A percentile compares a stretch with the other conserved stretches of the same genome.
Conservation (phyloP, 768 basidiomycete genomes). For the Phallus indusiatus region DNA sequence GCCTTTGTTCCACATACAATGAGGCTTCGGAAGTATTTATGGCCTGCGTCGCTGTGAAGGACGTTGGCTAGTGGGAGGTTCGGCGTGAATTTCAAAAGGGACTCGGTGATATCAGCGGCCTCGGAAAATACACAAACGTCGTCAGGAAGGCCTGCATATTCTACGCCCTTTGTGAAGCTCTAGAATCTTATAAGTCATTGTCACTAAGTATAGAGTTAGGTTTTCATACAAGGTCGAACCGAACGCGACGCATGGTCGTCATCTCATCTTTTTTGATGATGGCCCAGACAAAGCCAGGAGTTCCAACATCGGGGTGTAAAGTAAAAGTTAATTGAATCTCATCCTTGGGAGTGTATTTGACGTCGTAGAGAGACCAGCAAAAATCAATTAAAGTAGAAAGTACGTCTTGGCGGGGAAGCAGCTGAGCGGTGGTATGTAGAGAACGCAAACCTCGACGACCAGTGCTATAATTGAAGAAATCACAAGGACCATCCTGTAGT, state of each 20-base stretch:
- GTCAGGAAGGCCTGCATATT: conserved; percentile 53
- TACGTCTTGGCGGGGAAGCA: conserved; percentile 79
- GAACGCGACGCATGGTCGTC: conserved; percentile 49
- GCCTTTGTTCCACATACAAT: conserved; percentile 40
- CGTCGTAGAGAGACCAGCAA: conserved; percentile 57
- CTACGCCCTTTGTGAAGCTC: conserved; percentile 78
- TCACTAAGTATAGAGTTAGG: background rate
- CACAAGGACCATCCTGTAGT: conserved; percentile 59
- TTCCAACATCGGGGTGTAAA: conserved; percentile 38
- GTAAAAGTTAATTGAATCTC: conserved; percentile 73
- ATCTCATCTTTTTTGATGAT: conserved; percentile 76
- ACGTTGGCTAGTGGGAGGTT: conserved; percentile 39
- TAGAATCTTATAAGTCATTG: conserved; percentile 19
- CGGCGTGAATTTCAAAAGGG: conserved; percentile 52
- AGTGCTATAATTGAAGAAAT: conserved; percentile 81
- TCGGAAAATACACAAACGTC: conserved; percentile 71
- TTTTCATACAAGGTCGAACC: conserved; percentile 82
- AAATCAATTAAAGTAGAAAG: conserved; percentile 55
- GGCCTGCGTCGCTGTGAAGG: conserved; percentile 55
- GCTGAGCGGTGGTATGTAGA: conserved; percentile 69
- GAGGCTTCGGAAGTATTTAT: conserved; percentile 77
- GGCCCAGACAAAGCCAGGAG: conserved; percentile 75
- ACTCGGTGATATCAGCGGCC: conserved; percentile 78
- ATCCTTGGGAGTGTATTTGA: conserved; percentile 62
- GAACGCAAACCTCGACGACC: conserved; percentile 70